A percentile compares a stretch with the other conserved stretches of the same genome.
phyloP scores from a whole-genome alignment of 768 basidiomycete genomes.

The Boletus sp. region DNA sequence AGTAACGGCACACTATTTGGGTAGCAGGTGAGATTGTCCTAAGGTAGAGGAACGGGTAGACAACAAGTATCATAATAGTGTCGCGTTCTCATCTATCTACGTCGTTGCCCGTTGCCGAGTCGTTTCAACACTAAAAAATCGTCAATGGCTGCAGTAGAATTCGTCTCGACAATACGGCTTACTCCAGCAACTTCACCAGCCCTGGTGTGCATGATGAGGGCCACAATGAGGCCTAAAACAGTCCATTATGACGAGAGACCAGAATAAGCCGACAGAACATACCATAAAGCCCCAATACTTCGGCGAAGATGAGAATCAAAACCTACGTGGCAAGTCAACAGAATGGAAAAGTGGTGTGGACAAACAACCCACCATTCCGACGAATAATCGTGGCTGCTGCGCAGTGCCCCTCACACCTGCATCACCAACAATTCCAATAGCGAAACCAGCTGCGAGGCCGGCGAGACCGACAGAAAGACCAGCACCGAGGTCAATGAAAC shows the following conservation, averaged over 20 bases:
- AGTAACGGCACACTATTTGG: not conserved
- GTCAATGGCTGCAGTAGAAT: not conserved
- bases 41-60: not conserved
- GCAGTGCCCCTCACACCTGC: constrained; percentile 98
- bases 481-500: constrained; percentile 92
- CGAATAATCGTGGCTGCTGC: constrained; percentile 91
- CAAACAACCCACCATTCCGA: constrained; percentile 73
- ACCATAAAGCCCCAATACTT: constrained; percentile 93
- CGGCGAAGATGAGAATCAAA: constrained; percentile 96
- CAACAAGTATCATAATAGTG: constrained; percentile 11
- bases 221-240: constrained; percentile 75
- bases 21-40: constrained; percentile 9
- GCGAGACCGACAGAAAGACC: constrained; percentile 91
- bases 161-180: not conserved
- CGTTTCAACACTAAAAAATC: constrained; percentile 25
- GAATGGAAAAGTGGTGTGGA: not conserved
- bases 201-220: constrained; percentile 92
- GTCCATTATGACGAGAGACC: not conserved
- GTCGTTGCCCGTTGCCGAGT: not conserved
- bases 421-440: constrained; percentile 98
- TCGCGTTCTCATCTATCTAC: constrained; percentile 10
- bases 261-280: constrained; percentile 6
- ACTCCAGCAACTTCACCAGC: constrained; percentile 34
- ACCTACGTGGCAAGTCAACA: constrained; percentile 49
- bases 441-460: constrained; percentile 96